Percentiles rank a stretch among this genome's conserved stretches.
These are phyloP conservation scores for Solidago caesia DNA, from an alignment of 129 eudicot species.

Conservation along the genomic window DNA sequence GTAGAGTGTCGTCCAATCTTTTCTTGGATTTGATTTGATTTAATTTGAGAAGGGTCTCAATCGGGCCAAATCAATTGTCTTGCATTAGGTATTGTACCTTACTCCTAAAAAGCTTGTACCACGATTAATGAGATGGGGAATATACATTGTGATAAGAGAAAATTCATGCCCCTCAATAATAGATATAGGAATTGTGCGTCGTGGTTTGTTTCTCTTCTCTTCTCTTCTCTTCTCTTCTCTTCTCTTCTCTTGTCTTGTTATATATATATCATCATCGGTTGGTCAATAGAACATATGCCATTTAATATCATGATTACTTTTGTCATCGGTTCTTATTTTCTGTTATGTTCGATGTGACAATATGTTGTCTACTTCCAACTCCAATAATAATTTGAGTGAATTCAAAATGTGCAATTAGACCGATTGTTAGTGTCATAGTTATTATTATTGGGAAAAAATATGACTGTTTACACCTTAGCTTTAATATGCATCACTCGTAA, in stretches of 20 bases:
- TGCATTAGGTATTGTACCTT: conserved; percentile 17
- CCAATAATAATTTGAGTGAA: not conserved
- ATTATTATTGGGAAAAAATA: too few species aligned
- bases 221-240: conserved; percentile 7
- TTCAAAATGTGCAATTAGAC: too few species aligned
- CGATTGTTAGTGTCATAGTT: too few species aligned
- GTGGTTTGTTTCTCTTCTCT: conserved; percentile 35
- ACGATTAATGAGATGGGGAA: conserved; percentile 9
- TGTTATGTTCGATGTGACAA: not conserved
- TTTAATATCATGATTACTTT: conserved; percentile 13
- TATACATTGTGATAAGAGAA: conserved; percentile 5
- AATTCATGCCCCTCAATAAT: conserved; percentile 25
- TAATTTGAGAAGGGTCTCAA: conserved; percentile 6
- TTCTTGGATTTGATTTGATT: conserved; percentile 12
- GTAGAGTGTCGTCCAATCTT: not conserved
- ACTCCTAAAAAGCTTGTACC: conserved; percentile 2
- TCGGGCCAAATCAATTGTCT: not conserved
- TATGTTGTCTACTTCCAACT: not conserved
- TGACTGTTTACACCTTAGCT: too few species aligned
- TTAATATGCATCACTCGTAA: too few species aligned
- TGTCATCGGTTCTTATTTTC: not conserved
- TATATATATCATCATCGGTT: not conserved
- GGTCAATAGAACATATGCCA: not conserved
- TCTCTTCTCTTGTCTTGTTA: not conserved
- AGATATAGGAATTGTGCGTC: conserved; percentile 16